Evolutionary conservation across 306 rosid species (phyloP).

Genomic region (Fragaria nilgerrensis): DNA sequence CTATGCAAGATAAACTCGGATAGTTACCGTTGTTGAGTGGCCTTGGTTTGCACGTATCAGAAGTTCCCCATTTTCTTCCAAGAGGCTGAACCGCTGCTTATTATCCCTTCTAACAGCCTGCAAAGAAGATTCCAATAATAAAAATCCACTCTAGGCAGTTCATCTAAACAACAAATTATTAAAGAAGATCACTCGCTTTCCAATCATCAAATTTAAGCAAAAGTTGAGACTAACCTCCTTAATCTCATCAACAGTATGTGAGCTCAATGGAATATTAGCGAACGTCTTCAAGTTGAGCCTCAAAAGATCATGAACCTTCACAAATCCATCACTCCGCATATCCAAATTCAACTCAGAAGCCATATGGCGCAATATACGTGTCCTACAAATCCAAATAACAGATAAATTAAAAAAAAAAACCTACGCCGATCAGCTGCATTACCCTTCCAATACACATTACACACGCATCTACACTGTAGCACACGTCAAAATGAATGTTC

Average conservation of each 20-base stretch:
- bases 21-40: slow-evolving; percentile 63
- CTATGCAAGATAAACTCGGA: neutral
- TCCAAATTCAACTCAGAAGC: slow-evolving; percentile 75
- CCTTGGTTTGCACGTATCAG: slow-evolving; percentile 95
- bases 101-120: slow-evolving; percentile 86
- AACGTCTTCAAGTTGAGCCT: slow-evolving; percentile 73
- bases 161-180: neutral
- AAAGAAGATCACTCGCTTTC: neutral
- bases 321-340: slow-evolving; percentile 74
- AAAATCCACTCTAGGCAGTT: neutral
- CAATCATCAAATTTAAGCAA: neutral
- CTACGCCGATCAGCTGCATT: neutral
- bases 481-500: too few species aligned
- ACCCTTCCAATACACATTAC: neutral
- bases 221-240: slow-evolving; percentile 60
- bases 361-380: slow-evolving; percentile 86
- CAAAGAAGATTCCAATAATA: slow-evolving; percentile 12
- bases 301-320: slow-evolving; percentile 71
- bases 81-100: slow-evolving; percentile 85
- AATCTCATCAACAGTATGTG: slow-evolving; percentile 77
- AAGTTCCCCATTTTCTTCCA: slow-evolving; percentile 78
- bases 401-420: neutral
- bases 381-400: slow-evolving; percentile 42
- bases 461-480: neutral
- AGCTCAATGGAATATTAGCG: slow-evolving; percentile 66